These are phyloP conservation scores for Trypanosoma lewisi DNA, from an alignment of 208 protist species.

Conservation along the genomic window DNA sequence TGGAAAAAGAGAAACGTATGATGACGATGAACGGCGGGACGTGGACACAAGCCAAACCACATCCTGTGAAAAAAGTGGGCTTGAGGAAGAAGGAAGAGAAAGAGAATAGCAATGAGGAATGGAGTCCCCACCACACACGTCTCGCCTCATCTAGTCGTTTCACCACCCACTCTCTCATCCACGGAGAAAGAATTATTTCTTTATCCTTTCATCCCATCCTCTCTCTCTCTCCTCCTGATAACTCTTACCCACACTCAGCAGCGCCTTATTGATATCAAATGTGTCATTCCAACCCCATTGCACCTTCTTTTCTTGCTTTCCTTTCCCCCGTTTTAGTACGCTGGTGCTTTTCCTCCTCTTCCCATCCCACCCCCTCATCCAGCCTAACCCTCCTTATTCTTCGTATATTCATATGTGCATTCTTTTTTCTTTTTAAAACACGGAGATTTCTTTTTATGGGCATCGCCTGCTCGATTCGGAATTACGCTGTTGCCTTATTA, in stretches of 20 bases:
- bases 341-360: no score
- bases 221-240: no score
- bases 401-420: no score
- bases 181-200: no score
- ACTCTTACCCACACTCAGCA: background rate
- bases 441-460: background rate
- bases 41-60: background rate
- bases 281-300: background rate
- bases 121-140: background rate
- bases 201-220: background rate
- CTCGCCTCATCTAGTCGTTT: background rate
- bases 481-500: slow-evolving; percentile 39
- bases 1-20: background rate
- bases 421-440: background rate
- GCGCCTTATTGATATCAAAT: background rate
- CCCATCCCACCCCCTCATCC: no score
- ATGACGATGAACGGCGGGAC: background rate
- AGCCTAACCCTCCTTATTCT: no score
- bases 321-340: background rate
- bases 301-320: background rate
- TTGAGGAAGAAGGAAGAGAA: background rate
- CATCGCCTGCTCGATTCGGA: background rate
- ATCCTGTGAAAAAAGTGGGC: background rate
- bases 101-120: no score
- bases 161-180: background rate